Evolutionary conservation across 306 rosid genomes (phyloP), one percentile per base, ranked within the genome.

Genomic region (Benincasa hispida): DNA sequence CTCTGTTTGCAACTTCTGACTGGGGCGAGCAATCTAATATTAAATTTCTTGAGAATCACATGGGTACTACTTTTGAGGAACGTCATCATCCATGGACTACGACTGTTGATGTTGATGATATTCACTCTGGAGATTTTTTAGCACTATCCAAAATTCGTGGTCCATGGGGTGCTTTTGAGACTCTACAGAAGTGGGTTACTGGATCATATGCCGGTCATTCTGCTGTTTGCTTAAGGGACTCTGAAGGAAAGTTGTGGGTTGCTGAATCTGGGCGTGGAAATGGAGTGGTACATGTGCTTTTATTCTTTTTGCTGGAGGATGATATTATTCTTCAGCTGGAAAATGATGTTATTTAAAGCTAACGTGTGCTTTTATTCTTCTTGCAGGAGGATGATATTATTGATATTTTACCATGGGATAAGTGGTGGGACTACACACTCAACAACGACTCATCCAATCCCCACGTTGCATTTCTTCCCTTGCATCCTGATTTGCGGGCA

Each of bases 141-240:
- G 99, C 93, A 6, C 74, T 95, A 84, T 95, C 99, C 13, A 95
- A 95, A 88, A 89, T 95, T 62, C 98, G 97, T 47, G 98, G 99
- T 27, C 87, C 96, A 14, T 95, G 99, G 99, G 99, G 99, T 81
- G 99, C 91, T 74, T 95, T 95, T 66, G 99, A 95, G 87, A 87
- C 91, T 81, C 83, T 92, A 42, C 96, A 92, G 86, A 95, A 92
- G 85, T 95, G 99, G 97, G 99, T 92, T 67, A 92, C 89, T 85
- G 99, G 98, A 66, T 77, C 99, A 66, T 95, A 89, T 79, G 98
- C 96, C 55, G 99, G 99, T 74, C 99, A 95, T 74, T 72, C 91
- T 74, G 99, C 98, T 62, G 96, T 95, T 87, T 95, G 88, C 85
- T 88, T 95, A 74, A 95, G 81, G 85, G 99, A 92, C 84, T 82